Percentiles rank a stretch among this genome's conserved stretches.
phyloP scores from a whole-genome alignment of 1,284 basidiomycete species.

The Ustilago trichophora region DNA sequence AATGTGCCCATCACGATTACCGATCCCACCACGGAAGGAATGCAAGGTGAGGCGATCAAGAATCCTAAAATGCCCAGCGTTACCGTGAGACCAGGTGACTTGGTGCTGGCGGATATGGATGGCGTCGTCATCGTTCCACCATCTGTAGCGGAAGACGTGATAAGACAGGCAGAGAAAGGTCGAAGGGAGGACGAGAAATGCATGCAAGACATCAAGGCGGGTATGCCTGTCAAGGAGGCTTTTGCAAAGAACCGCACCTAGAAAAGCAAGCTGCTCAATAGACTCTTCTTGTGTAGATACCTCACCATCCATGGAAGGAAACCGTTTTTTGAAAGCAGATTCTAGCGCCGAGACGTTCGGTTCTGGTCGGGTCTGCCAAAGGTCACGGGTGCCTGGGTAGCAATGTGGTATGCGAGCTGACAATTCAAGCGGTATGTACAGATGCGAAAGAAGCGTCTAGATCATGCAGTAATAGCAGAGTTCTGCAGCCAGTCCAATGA shows the following conservation, averaged over 20 bases:
- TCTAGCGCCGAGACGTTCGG: too few species aligned
- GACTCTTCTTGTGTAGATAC: not conserved
- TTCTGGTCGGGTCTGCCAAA: too few species aligned
- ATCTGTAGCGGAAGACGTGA: slow-evolving; percentile 72
- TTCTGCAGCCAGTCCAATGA: slow-evolving; percentile 41
- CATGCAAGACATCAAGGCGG: slow-evolving; percentile 78
- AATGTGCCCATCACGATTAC: slow-evolving; percentile 78
- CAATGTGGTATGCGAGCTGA: not conserved
- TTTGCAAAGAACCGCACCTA: slow-evolving; percentile 80
- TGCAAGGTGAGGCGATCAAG: slow-evolving; percentile 3
- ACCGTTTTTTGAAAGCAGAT: too few species aligned
- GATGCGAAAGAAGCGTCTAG: not conserved
- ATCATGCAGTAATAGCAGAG: slow-evolving; percentile 27
- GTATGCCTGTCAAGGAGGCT: slow-evolving; percentile 78
- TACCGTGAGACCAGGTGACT: slow-evolving; percentile 79
- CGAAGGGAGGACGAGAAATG: slow-evolving; percentile 78
- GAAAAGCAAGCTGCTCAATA: slow-evolving; percentile 49
- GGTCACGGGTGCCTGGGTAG: too few species aligned
- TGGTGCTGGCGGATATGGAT: slow-evolving; percentile 85
- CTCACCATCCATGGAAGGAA: too few species aligned
- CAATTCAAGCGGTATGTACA: not conserved
- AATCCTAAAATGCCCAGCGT: slow-evolving; percentile 68
- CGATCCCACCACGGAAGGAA: slow-evolving; percentile 46
- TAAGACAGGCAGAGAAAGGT: slow-evolving; percentile 74
- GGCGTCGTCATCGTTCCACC: slow-evolving; percentile 85